Conservation (phyloP, 768 basidiomycete species). For the Neoboletus brunneissimus region DNA sequence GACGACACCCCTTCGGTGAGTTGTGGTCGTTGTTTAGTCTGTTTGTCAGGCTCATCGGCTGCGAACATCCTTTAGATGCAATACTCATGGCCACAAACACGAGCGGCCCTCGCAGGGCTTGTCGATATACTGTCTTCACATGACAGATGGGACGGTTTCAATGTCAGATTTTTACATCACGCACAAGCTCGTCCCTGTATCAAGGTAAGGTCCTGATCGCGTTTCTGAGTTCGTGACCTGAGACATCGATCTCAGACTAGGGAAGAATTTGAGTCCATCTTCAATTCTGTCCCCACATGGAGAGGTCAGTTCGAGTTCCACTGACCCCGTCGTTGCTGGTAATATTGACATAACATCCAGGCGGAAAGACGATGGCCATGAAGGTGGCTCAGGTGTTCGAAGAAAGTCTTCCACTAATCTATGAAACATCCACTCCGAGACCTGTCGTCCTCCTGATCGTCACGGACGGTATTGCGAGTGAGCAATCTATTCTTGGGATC, state of each 20-base stretch:
- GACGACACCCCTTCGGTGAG: constrained; percentile 24
- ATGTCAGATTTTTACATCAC: constrained; percentile 21
- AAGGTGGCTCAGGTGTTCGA: constrained; percentile 21
- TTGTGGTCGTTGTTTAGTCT: neutral
- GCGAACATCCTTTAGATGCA: constrained; percentile 15
- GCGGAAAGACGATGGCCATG: constrained; percentile 13
- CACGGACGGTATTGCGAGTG: constrained; percentile 21
- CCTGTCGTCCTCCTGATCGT: constrained; percentile 17
- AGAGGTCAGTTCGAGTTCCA: constrained; percentile 10
- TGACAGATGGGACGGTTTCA: constrained; percentile 15
- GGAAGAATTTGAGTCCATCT: constrained; percentile 17
- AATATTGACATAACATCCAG: constrained; percentile 1
- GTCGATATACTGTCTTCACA: constrained; percentile 12
- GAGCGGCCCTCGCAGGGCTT: constrained; percentile 15
- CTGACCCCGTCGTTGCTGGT: neutral
- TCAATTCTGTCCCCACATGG: constrained; percentile 20
- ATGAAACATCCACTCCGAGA: constrained; percentile 1
- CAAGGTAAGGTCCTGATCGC: constrained; percentile 5
- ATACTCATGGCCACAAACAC: constrained; percentile 20
- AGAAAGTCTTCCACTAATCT: constrained; percentile 9
- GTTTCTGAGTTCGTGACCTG: neutral
- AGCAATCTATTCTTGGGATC: neutral
- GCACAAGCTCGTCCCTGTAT: neutral
- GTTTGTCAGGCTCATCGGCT: neutral
- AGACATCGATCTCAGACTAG: constrained; percentile 6